These are phyloP conservation scores for maize (Zea mays) DNA, from an alignment of 176 grass and related monocot genomes.

Conservation along the genomic window DNA sequence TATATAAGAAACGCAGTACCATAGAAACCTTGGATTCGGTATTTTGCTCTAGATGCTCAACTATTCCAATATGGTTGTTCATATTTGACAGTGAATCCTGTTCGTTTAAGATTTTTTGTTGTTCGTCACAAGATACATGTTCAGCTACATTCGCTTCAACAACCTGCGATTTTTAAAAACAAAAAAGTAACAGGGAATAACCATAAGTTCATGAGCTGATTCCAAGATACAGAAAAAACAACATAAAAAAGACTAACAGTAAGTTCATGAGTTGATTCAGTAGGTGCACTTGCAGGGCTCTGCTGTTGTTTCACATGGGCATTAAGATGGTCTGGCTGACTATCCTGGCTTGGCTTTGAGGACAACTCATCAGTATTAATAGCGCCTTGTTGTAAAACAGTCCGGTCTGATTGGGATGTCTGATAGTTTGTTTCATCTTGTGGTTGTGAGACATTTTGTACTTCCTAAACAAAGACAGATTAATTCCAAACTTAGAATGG, in stretches of 20 bases:
- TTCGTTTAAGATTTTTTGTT: conserved; percentile 33
- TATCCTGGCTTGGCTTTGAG: conserved; percentile 48
- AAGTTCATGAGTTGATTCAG: conserved; percentile 50
- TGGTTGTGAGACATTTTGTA: conserved; percentile 47
- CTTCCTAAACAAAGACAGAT: conserved; percentile 48
- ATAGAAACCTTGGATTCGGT: conserved; percentile 62
- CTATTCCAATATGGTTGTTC: conserved; percentile 39
- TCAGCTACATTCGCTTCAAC: conserved; percentile 49
- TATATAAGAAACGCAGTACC: conserved; percentile 6
- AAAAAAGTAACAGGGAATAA: conserved; percentile 3
- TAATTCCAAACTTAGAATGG: conserved; percentile 20
- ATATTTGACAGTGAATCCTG: conserved; percentile 42
- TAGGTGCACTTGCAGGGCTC: conserved; percentile 29
- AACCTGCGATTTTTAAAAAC: conserved; percentile 29
- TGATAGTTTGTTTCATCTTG: conserved; percentile 58
- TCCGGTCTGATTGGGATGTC: conserved; percentile 58
- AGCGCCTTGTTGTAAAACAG: conserved; percentile 43
- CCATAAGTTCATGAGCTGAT: neutral
- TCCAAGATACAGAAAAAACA: conserved; percentile 12
- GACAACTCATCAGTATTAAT: conserved; percentile 39
- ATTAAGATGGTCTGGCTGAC: conserved; percentile 49
- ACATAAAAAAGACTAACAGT: conserved; percentile 48
- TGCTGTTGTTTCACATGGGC: conserved; percentile 47
- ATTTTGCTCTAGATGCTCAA: conserved; percentile 59
- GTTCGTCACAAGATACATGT: conserved; percentile 47